Evolutionary conservation across 306 rosid genomes (phyloP).

Genomic region (peach (Prunus persica)): Prunus_persica_NCBIv2 NC_034016.1:17648501-17649000

Average conservation of each 20-base stretch:
- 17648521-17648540: slow-evolving; percentile 59
- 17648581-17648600: slow-evolving; percentile 39
- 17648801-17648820: slow-evolving; percentile 17
- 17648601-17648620: slow-evolving; percentile 55
- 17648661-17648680: background rate
- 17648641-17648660: slow-evolving; percentile 74
- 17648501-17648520: background rate
- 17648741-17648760: slow-evolving; percentile 74
- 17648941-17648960: slow-evolving; percentile 16
- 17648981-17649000: slow-evolving; percentile 9
- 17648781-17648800: slow-evolving; percentile 61
- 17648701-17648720: background rate
- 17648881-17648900: slow-evolving; percentile 12
- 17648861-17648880: background rate
- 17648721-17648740: slow-evolving; percentile 28
- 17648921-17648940: slow-evolving; percentile 6
- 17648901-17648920: slow-evolving; percentile 6
- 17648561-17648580: slow-evolving; percentile 50
- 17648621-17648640: slow-evolving; percentile 25
- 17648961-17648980: slow-evolving; percentile 18
- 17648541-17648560: slow-evolving; percentile 66
- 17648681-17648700: too few species aligned
- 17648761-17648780: slow-evolving; percentile 62
- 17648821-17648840: background rate
- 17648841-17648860: background rate